These are phyloP conservation scores for Arctostaphylos glauca DNA, from an alignment of 148 eudicot species.

Conservation along the genomic window DNA sequence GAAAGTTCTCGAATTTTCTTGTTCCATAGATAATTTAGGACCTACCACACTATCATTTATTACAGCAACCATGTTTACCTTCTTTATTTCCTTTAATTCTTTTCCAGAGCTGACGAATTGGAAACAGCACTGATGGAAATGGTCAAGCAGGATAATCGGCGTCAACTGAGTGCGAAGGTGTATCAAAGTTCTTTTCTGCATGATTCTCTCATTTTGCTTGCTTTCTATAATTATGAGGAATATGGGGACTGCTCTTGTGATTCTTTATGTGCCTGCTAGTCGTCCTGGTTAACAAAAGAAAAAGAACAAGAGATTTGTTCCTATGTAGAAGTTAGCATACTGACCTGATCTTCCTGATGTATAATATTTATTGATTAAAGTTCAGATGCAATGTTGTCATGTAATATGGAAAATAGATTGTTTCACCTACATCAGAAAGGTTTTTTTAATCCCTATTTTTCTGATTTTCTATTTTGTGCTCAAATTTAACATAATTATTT, in stretches of 20 bases:
- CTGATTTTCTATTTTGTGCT: neutral
- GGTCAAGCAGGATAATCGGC: slow-evolving; percentile 97
- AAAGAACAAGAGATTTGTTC: neutral
- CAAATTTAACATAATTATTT: neutral
- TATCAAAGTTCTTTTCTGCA: slow-evolving; percentile 12
- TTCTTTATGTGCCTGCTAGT: neutral
- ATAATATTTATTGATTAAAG: neutral
- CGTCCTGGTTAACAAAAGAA: neutral
- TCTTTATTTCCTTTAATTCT: neutral
- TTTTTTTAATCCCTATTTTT: neutral
- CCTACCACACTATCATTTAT: slow-evolving; percentile 4
- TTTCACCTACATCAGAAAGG: neutral
- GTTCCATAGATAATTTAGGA: neutral
- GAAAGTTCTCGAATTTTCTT: neutral
- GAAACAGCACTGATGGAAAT: slow-evolving; percentile 97
- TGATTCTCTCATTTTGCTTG: neutral
- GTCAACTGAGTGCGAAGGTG: slow-evolving; percentile 88
- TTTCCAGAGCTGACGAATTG: slow-evolving; percentile 95
- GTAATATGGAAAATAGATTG: neutral
- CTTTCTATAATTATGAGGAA: neutral
- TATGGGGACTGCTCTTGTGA: neutral
- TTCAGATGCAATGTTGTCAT: neutral
- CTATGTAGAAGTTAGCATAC: neutral
- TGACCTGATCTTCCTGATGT: neutral
- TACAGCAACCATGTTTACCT: neutral